Conservation (phyloP, 2,329 filamentous ascomycete genomes). For the Hymenoscyphus fraxineus region DNA sequence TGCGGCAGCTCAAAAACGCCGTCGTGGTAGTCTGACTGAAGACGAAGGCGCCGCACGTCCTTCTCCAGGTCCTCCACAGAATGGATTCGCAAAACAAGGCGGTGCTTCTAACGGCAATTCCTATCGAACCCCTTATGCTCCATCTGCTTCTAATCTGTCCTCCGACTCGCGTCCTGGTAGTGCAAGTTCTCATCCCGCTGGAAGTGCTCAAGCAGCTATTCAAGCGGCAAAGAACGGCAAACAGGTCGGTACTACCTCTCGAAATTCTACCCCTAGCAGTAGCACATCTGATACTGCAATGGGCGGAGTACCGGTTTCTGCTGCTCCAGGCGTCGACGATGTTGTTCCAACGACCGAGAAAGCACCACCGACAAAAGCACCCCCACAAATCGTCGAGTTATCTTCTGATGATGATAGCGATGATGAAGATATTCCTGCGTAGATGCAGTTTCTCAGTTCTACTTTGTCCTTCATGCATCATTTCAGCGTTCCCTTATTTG, state of each 20-base stretch:
- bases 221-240: neutral
- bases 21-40: slow-evolving; percentile 7
- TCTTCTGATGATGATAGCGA: neutral
- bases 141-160: neutral
- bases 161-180: neutral
- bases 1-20: slow-evolving; percentile 5
- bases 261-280: neutral
- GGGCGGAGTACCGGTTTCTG: neutral
- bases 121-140: neutral
- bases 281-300: neutral
- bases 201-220: neutral
- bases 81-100: neutral
- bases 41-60: slow-evolving; percentile 8
- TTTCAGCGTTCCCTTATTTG: neutral
- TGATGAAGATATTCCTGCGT: slow-evolving; percentile 2
- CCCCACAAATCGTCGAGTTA: neutral
- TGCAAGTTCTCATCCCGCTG: too few species aligned
- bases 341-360: neutral
- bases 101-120: neutral
- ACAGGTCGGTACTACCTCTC: neutral
- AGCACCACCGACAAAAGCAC: neutral
- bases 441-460: neutral
- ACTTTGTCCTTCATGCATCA: neutral
- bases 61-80: neutral
- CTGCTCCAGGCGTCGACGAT: neutral